phyloP scores from a whole-genome alignment of 2,329 filamentous ascomycete species.

The Ascomycota sp. region DNA sequence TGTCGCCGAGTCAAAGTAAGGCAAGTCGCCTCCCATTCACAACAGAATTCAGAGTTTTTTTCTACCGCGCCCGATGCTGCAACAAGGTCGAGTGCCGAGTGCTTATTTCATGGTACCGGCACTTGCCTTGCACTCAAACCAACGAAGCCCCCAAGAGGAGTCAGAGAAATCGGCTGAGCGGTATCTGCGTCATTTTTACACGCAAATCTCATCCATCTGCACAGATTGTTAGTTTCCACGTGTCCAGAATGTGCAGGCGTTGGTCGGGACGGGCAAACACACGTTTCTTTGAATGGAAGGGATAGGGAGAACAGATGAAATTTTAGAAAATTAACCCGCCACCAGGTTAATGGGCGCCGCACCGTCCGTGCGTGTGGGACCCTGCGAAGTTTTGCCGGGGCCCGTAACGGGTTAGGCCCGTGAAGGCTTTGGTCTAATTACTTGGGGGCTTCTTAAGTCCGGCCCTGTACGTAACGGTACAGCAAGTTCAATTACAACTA shows the following conservation, averaged over 20 bases:
- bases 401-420: no score
- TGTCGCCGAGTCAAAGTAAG: no score
- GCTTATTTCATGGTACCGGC: constrained; percentile 78
- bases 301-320: constrained; percentile 38
- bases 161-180: constrained; percentile 43
- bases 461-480: no score
- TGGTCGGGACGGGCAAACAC: no score
- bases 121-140: constrained; percentile 47
- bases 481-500: no score
- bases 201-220: constrained; percentile 99
- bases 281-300: constrained; percentile 99
- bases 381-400: no score
- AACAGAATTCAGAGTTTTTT: constrained; percentile 89
- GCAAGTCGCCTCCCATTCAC: constrained; percentile 15
- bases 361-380: no score
- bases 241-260: no score
- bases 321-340: no score
- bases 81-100: constrained; percentile 99
- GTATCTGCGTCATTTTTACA: constrained; percentile 74
- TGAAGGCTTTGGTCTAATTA: no score
- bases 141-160: constrained; percentile 83
- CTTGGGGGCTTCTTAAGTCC: no score
- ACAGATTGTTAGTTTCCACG: constrained; percentile 16
- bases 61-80: constrained; percentile 82
- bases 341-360: no score